Evolutionary conservation across 768 basidiomycete species (phyloP).

Genomic region (Amanita exitialis): DNA sequence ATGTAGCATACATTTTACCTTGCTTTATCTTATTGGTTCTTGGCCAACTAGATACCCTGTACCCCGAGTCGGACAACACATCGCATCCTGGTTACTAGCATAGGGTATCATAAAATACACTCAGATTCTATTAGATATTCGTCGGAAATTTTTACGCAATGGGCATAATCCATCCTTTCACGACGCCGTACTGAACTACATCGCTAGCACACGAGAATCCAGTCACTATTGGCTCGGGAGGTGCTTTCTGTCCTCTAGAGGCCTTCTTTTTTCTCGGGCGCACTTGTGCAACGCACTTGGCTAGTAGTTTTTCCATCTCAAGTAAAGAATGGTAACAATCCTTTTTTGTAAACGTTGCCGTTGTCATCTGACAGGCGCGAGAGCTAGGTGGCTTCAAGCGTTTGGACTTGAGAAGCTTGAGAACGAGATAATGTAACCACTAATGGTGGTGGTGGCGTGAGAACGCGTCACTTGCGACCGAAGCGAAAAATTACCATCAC

Average conservation of each 20-base stretch:
- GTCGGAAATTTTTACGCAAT: slow-evolving; percentile 7
- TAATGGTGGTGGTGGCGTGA: slow-evolving; percentile 20
- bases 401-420: slow-evolving; percentile 65
- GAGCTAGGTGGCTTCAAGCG: slow-evolving; percentile 43
- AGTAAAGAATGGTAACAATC: slow-evolving; percentile 62
- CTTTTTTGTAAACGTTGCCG: slow-evolving; percentile 43
- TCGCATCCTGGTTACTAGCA: not conserved
- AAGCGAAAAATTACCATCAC: slow-evolving; percentile 56
- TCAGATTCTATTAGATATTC: not conserved
- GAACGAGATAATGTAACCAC: slow-evolving; percentile 86
- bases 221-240: slow-evolving; percentile 10
- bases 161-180: slow-evolving; percentile 49
- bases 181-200: slow-evolving; percentile 49
- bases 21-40: slow-evolving; percentile 1
- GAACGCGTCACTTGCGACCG: not conserved
- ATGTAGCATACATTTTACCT: slow-evolving; percentile 1
- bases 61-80: not conserved
- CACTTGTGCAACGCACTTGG: slow-evolving; percentile 29
- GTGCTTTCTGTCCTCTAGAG: slow-evolving; percentile 25
- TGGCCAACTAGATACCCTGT: not conserved
- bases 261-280: slow-evolving; percentile 18
- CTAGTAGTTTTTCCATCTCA: slow-evolving; percentile 55
- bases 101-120: not conserved
- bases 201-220: slow-evolving; percentile 45
- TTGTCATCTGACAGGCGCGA: not conserved